Base-by-base conservation (phyloP, 768 basidiomycete species). In the Boletus fagicola region DNA sequence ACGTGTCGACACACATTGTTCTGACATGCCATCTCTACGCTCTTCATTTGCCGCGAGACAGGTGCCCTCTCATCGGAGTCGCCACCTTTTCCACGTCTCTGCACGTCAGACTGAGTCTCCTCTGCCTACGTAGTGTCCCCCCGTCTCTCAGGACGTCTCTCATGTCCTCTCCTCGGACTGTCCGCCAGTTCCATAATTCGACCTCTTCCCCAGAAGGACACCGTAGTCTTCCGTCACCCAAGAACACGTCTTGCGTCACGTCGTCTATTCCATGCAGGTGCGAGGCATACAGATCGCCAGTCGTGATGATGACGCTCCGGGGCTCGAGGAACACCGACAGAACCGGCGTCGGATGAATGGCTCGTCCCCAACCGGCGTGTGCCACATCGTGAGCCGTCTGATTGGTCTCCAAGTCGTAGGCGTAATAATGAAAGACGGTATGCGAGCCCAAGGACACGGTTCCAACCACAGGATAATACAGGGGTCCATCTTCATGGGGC, bases 401-500 rank as follows among this genome's bases (percentile, higher is more conserved):
- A 40, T 54, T 57, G 10, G 49, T 53, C 31, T 66, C 64, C 46
- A 39, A 20, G 59, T 50, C 70, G 65, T 92, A 92, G 52, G 78
- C 79, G 67, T 92, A 92, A 68, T 96, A 90, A 72, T 93, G 82
- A 62, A 98, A 87, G 54, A 92, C 76, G 3, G 88, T 77, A 70
- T 94, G 92, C 2, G 92, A 90, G 42, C 88, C 87, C 56, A 97
- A 75, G 15, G 94, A 94, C 49, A 98, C 74, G n/a, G 95, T 97
- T 2, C 92, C 88, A 1, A 97, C 94, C 5, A 88, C 84, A 0
- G 94, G 92, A 65, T 86, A 76, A 74, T 96, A 98, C 18, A 86
- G 82, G 2, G 93, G 88, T 0, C 95, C 94, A 70, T 98, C 94
- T 75, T 96, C 87, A 65, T 97, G 95, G 2, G 93, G 92, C 92